A percentile compares a stretch with the other conserved stretches of the same genome.
These are phyloP conservation scores for Fusarium lyarnte DNA, from an alignment of 2,329 filamentous ascomycete genomes.

Conservation along the genomic window DNA sequence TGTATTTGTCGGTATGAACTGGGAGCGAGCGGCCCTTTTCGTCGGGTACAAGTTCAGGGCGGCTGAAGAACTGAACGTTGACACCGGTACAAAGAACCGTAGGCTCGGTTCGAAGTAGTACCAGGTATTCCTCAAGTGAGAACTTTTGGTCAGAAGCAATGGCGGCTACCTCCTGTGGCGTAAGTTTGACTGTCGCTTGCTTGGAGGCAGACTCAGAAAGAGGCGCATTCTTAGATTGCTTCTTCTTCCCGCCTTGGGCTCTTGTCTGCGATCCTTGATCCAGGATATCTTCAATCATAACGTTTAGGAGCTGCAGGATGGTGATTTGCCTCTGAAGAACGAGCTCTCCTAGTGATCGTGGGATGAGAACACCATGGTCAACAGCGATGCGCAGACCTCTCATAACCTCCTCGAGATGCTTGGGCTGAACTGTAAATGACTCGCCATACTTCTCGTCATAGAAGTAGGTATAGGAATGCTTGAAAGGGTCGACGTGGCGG, in stretches of 20 bases:
- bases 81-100: slow-evolving; percentile 47
- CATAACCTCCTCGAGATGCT: background rate
- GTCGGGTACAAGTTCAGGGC: slow-evolving; percentile 55
- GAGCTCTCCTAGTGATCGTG: slow-evolving; percentile 46
- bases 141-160: slow-evolving; percentile 48
- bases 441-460: slow-evolving; percentile 49
- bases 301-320: slow-evolving; percentile 51
- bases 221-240: slow-evolving; percentile 46
- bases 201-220: slow-evolving; percentile 47
- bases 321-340: slow-evolving; percentile 52
- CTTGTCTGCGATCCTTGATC: slow-evolving; percentile 48
- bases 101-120: slow-evolving; percentile 47
- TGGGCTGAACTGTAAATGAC: slow-evolving; percentile 41
- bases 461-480: slow-evolving; percentile 52
- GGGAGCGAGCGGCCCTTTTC: slow-evolving; percentile 54
- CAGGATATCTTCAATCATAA: slow-evolving; percentile 56
- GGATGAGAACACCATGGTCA: slow-evolving; percentile 38
- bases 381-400: slow-evolving; percentile 36
- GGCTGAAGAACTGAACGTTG: slow-evolving; percentile 51
- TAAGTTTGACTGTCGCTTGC: slow-evolving; percentile 40
- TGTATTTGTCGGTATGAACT: slow-evolving; percentile 52
- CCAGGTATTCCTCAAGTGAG: slow-evolving; percentile 48
- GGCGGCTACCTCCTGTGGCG: slow-evolving; percentile 45
- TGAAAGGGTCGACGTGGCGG: slow-evolving; percentile 39
- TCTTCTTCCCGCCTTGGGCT: slow-evolving; percentile 29